Evolutionary conservation across 2,329 filamentous ascomycete species (phyloP).

Genomic region (Diaporthe velutina): DNA sequence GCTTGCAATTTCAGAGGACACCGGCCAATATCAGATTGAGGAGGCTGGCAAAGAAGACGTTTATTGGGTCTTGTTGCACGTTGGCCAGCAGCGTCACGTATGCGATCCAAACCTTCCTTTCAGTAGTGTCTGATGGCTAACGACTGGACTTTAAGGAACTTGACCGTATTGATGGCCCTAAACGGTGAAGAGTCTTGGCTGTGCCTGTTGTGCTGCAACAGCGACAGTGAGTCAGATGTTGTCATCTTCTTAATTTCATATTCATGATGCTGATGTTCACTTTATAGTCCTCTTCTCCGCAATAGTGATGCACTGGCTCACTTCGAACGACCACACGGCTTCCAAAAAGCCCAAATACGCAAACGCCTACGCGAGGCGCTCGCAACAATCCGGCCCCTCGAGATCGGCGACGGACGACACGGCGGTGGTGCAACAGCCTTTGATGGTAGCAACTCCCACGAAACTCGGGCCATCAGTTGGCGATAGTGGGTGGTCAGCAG

Average conservation of each 20-base stretch:
- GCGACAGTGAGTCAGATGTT: not conserved
- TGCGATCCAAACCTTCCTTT: not conserved
- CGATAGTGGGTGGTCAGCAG: not conserved
- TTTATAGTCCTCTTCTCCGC: slow-evolving; percentile 2
- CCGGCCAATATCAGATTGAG: slow-evolving; percentile 17
- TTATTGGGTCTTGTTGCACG: slow-evolving; percentile 15
- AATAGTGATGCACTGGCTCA: slow-evolving; percentile 20
- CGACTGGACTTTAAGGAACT: not conserved
- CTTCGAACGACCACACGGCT: slow-evolving; percentile 15
- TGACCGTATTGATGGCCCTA: slow-evolving; percentile 16
- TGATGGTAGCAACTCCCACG: slow-evolving; percentile 19
- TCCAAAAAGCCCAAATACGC: slow-evolving; percentile 1
- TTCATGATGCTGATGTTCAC: not conserved
- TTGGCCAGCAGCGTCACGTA: slow-evolving; percentile 13
- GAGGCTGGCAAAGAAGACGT: slow-evolving; percentile 13
- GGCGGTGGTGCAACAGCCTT: slow-evolving; percentile 7
- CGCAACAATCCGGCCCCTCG: not conserved
- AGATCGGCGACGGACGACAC: slow-evolving; percentile 11
- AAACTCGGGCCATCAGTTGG: not conserved
- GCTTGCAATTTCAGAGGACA: not conserved
- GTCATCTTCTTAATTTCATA: not conserved
- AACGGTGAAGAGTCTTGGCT: slow-evolving; percentile 17
- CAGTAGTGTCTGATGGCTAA: not conserved
- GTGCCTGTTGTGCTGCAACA: slow-evolving; percentile 18
- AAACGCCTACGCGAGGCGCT: slow-evolving; percentile 13